Evolutionary conservation across 2,329 filamentous ascomycete species (phyloP).

Genomic region (Sarocladium kiliense): DNA sequence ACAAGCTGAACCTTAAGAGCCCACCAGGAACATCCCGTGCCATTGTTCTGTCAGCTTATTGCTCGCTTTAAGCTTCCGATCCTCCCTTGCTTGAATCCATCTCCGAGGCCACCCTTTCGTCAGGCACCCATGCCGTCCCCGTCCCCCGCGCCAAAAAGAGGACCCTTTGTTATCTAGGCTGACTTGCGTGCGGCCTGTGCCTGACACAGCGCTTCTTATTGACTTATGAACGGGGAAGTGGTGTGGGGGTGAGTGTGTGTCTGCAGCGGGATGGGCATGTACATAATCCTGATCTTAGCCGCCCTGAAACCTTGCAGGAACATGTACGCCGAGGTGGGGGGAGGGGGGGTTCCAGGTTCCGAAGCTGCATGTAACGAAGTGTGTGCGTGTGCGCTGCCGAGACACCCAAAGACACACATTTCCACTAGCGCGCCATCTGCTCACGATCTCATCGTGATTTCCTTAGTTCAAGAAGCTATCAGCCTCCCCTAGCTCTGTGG

Average conservation of each 20-base stretch:
- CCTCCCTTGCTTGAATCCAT: background rate
- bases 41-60: background rate
- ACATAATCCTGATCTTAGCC: too few relatives aligned
- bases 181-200: background rate
- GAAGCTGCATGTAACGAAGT: too few relatives aligned
- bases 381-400: too few relatives aligned
- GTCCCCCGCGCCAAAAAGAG: background rate
- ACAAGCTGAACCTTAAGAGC: slow-evolving; percentile 6
- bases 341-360: too few relatives aligned
- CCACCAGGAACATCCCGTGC: background rate
- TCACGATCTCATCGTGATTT: too few relatives aligned
- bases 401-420: too few relatives aligned
- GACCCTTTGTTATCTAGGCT: background rate
- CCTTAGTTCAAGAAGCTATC: too few relatives aligned
- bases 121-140: slow-evolving; percentile 3
- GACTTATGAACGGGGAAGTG: background rate
- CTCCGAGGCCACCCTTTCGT: background rate
- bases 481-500: too few relatives aligned
- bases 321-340: too few relatives aligned
- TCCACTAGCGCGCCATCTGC: too few relatives aligned
- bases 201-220: background rate
- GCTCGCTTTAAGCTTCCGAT: background rate
- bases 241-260: background rate
- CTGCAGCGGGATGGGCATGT: background rate
- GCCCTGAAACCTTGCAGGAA: background rate